A percentile compares a stretch with the other conserved stretches of the same genome.
phyloP scores from a whole-genome alignment of 2,329 filamentous ascomycete species.

The Colletotrichum higginsianum region DNA sequence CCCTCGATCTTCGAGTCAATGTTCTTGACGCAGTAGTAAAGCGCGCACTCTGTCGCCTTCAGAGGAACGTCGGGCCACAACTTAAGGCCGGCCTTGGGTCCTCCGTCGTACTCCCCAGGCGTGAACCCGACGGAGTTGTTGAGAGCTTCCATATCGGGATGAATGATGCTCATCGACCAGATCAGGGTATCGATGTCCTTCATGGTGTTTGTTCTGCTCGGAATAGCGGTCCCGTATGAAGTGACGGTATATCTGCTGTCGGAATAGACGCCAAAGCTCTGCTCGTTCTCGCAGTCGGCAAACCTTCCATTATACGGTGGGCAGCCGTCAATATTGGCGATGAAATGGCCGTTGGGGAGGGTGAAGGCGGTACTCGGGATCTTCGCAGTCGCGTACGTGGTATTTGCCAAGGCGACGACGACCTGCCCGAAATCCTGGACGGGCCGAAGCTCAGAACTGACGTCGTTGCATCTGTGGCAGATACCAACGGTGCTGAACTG shows the following conservation, averaged over 20 bases:
- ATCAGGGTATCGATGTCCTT: constrained; percentile 20
- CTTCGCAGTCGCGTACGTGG: neutral
- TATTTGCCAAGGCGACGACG: neutral
- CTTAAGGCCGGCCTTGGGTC: neutral
- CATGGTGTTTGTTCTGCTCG: constrained; percentile 21
- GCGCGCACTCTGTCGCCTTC: constrained; percentile 17
- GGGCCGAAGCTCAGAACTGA: constrained; percentile 39
- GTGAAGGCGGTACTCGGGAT: neutral
- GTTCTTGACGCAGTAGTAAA: constrained; percentile 26
- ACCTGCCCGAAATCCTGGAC: constrained; percentile 13
- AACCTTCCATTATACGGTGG: neutral
- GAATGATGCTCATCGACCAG: constrained; percentile 28
- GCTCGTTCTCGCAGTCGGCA: constrained; percentile 1
- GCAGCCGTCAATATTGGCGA: constrained; percentile 28
- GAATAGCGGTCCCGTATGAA: constrained; percentile 16
- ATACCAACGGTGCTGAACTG: constrained; percentile 43
- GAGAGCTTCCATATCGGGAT: constrained; percentile 9
- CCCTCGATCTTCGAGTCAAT: neutral
- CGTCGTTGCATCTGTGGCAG: constrained; percentile 43
- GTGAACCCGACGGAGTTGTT: neutral
- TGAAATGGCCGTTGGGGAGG: constrained; percentile 26
- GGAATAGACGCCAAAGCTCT: neutral
- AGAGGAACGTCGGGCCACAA: constrained; percentile 23
- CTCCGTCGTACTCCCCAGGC: neutral
- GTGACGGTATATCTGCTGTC: constrained; percentile 2